A percentile compares a stretch with the other conserved stretches of the same genome.
Conservation (phyloP, 2,329 filamentous ascomycete genomes). For the Botryotinia calthae region DNA sequence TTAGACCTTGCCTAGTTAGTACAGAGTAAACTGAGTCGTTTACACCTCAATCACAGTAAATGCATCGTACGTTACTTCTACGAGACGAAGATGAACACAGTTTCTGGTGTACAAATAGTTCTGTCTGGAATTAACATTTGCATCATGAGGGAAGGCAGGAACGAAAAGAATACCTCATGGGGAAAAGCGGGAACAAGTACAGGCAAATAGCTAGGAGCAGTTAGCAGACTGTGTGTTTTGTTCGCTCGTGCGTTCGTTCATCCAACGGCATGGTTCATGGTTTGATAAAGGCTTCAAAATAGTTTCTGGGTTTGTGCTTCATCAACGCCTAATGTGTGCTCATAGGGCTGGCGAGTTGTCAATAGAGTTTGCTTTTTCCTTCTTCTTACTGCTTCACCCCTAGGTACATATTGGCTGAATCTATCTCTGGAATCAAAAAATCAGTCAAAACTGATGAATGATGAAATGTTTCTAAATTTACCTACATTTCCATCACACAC, state of each 20-base stretch:
- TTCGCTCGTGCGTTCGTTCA: background rate
- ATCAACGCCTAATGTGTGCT: background rate
- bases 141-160: background rate
- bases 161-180: slow-evolving; percentile 10
- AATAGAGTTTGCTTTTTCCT: background rate
- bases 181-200: background rate
- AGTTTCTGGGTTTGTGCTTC: slow-evolving; percentile 5
- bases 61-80: background rate
- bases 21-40: background rate
- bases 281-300: slow-evolving; percentile 8
- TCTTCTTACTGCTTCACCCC: background rate
- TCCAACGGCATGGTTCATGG: slow-evolving; percentile 13
- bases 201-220: background rate
- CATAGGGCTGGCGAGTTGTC: slow-evolving; percentile 11
- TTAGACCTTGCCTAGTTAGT: background rate
- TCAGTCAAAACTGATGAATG: background rate
- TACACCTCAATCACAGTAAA: background rate
- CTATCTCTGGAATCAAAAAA: slow-evolving; percentile 9
- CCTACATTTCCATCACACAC: background rate
- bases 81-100: background rate
- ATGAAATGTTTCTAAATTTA: slow-evolving; percentile 21
- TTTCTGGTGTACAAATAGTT: background rate
- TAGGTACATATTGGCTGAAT: background rate
- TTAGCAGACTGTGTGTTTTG: background rate
- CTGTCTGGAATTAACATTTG: background rate